Base-by-base conservation (phyloP, 352 stramenopile species). In the Pythium rhizo-oryzae region DNA sequence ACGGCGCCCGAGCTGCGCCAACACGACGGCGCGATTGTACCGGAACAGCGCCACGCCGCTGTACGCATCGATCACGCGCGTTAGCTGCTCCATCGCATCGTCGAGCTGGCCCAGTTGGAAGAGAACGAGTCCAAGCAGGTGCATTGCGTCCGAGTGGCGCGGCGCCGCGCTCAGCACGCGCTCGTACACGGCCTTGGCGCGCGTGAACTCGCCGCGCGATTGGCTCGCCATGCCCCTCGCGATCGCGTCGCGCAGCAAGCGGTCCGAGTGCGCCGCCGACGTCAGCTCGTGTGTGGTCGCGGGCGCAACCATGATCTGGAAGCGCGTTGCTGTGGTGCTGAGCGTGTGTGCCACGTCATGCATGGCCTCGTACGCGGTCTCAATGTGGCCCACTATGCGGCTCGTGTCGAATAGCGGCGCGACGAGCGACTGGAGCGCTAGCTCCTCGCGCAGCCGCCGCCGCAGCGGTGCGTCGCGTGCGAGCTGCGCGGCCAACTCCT, bases 331-430 rank as follows among this genome's bases (percentile, higher is more conserved):
- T 12, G 44, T 7, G 7, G 44, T 4, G 8, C 44, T 12, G 8
- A 51, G 19, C 44, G 7, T 70, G 44, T 80, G 79, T 12, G 44
- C 70, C 9, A 93, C 55, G 49, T 93, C 85, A 46, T 87, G 78
- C 79, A 92, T 85, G 13, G 64, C 62, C 63, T 84, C 72, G n/a
- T 90, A 92, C 30, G 85, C 80, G 0, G 57, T 37, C 61, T 98
- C 92, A 16, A 98, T 80, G 53, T 81, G 81, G 25, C 65, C 13
- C 0, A 76, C 78, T 21, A 74, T 94, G 37, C 75, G 75, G 24
- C 62, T 65, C 4, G 78, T 90, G 58, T 97, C 88, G 55, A 97
- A 97, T 4, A 96, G 74, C 4, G 87, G 84, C 2, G 77, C 85
- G 5, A 49, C 55, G 19, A 91, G 37, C 8, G 68, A 63, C 8